Percentiles rank a stretch among this genome's conserved stretches.
These are phyloP conservation scores for Glonium stellatum DNA, from an alignment of 495 filamentous ascomycete genomes.

Conservation along the genomic window DNA sequence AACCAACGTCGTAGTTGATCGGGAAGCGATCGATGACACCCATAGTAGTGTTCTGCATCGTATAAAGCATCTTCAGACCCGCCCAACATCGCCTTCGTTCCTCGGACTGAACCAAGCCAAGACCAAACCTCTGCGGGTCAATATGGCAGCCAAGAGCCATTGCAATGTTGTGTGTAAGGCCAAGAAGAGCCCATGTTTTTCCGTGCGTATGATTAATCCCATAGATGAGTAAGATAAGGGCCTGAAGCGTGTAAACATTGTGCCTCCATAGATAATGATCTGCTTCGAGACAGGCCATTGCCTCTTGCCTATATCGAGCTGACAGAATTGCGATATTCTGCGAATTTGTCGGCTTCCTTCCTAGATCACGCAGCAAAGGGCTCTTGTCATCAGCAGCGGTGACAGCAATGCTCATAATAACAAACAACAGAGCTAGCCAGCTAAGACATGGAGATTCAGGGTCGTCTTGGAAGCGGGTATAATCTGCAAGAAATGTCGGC, in stretches of 20 bases:
- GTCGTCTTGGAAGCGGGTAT: conserved; percentile 42
- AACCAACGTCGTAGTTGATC: conserved; percentile 32
- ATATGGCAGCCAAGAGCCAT: conserved; percentile 45
- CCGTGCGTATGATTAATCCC: conserved; percentile 40
- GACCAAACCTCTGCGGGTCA: conserved; percentile 40
- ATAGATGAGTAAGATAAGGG: conserved; percentile 42
- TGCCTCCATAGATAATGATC: conserved; percentile 42
- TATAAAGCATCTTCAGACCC: conserved; percentile 43
- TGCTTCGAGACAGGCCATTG: conserved; percentile 42
- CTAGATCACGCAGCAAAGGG: conserved; percentile 40
- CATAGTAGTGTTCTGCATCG: conserved; percentile 38
- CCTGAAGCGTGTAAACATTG: conserved; percentile 44
- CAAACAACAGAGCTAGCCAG: conserved; percentile 44
- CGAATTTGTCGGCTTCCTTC: conserved; percentile 38
- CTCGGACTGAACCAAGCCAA: conserved; percentile 42
- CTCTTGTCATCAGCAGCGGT: conserved; percentile 43
- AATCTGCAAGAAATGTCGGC: conserved; percentile 44
- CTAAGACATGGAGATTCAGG: conserved; percentile 38
- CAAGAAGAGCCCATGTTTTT: conserved; percentile 40
- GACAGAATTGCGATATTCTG: conserved; percentile 41
- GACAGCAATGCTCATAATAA: conserved; percentile 41
- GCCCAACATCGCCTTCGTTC: conserved; percentile 44
- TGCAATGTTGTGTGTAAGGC: conserved; percentile 44
- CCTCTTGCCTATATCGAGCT: conserved; percentile 41
- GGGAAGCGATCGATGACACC: conserved; percentile 20